phyloP scores from a whole-genome alignment of 73 alveolate genomes.

The Stentor coeruleus region DNA sequence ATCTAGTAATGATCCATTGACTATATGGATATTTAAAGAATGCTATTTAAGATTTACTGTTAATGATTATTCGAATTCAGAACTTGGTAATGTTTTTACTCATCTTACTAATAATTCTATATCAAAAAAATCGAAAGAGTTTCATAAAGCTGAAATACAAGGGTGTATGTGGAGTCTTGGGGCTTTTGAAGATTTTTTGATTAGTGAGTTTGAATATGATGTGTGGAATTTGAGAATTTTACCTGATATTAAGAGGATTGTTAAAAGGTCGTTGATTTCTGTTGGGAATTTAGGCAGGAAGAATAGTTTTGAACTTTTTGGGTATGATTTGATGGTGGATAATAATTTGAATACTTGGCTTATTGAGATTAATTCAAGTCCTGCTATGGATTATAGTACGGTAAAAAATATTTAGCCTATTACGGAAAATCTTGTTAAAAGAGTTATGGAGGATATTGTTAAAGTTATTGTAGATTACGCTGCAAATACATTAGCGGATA shows the following conservation, averaged over 20 bases:
- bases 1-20: constrained; percentile 32
- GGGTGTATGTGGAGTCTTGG: constrained; percentile 96
- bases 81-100: constrained; percentile 32
- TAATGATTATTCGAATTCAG: constrained; percentile 2
- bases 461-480: constrained; percentile 55
- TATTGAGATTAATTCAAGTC: constrained; percentile 82
- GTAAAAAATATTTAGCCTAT: constrained; percentile 37
- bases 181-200: constrained; percentile 57
- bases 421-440: constrained; percentile 52
- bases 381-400: constrained; percentile 92
- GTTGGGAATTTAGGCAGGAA: constrained; percentile 21
- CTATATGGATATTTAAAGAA: constrained; percentile 37
- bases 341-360: constrained; percentile 81
- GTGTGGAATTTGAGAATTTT: constrained; percentile 75
- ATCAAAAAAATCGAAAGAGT: constrained; percentile 34
- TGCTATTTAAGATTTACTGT: constrained; percentile 25
- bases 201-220: constrained; percentile 73
- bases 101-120: constrained; percentile 55
- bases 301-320: constrained; percentile 31
- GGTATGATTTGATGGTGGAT: constrained; percentile 97
- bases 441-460: constrained; percentile 50
- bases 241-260: constrained; percentile 78
- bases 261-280: constrained; percentile 76
- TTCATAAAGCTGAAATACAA: constrained; percentile 68
- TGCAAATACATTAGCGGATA: constrained; percentile 60